phyloP scores from a whole-genome alignment of 331 rosid genomes.

The Telfairia occidentalis region DNA sequence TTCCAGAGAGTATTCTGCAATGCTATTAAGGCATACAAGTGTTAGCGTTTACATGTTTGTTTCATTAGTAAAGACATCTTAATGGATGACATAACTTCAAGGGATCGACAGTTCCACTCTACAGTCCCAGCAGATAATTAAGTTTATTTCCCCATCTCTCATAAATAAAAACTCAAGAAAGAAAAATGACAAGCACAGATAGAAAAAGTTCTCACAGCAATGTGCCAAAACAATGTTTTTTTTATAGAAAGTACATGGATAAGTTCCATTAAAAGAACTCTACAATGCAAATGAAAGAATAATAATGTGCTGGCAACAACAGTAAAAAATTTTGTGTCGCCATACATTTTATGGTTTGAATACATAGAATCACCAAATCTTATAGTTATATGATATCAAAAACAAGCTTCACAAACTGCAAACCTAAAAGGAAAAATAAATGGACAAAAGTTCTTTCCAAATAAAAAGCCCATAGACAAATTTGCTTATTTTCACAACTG shows the following conservation, averaged over 20 bases:
- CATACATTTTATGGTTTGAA: not conserved
- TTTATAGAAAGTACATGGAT: not conserved
- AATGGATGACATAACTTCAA: not conserved
- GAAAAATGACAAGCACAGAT: not conserved
- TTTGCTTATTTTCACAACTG: not conserved
- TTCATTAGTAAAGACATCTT: not conserved
- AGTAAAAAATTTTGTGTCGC: not conserved
- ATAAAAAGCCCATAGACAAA: not conserved
- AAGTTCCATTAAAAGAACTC: not conserved
- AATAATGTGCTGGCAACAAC: not conserved
- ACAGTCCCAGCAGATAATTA: not conserved
- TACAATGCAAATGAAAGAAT: not conserved
- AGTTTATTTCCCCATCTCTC: not conserved
- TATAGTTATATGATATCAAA: not conserved
- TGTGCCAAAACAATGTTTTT: not conserved
- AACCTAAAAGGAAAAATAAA: not conserved
- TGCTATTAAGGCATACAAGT: constrained; percentile 37
- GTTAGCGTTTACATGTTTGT: constrained; percentile 9
- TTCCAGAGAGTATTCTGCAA: constrained; percentile 82
- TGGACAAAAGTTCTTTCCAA: not conserved
- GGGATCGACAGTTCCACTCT: not conserved
- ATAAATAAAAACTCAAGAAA: not conserved
- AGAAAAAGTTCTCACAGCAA: not conserved
- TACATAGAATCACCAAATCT: not conserved
- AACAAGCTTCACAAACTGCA: constrained; percentile 3